A percentile compares a stretch with the other conserved stretches of the same genome.
These are phyloP conservation scores for Orbilia oligospora DNA, from an alignment of 2,329 filamentous ascomycete genomes.

Conservation along the genomic window DNA sequence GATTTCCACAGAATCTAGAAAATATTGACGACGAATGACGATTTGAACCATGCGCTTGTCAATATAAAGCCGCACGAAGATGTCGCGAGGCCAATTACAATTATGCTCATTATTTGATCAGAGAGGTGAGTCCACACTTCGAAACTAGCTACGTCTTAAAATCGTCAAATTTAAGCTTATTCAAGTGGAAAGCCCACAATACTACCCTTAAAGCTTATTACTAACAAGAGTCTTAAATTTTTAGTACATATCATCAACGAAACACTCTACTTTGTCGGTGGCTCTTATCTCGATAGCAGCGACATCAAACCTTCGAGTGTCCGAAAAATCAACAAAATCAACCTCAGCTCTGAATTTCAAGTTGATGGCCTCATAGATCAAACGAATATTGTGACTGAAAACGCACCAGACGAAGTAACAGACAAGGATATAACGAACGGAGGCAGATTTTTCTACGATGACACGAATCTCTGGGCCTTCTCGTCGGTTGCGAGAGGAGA, in stretches of 20 bases:
- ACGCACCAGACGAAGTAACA: slow-evolving; percentile 29
- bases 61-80: background rate
- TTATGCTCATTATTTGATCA: slow-evolving; percentile 33
- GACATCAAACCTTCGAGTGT: slow-evolving; percentile 21
- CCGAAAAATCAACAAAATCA: slow-evolving; percentile 34
- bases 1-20: background rate
- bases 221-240: background rate
- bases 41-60: background rate
- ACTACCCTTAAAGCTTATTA: background rate
- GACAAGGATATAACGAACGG: slow-evolving; percentile 19
- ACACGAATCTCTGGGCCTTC: slow-evolving; percentile 27
- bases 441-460: slow-evolving; percentile 32
- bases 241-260: slow-evolving; percentile 33
- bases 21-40: background rate
- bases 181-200: background rate
- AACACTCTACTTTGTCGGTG: slow-evolving; percentile 32
- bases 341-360: slow-evolving; percentile 5
- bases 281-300: slow-evolving; percentile 25
- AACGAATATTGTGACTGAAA: slow-evolving; percentile 22
- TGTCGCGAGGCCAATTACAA: slow-evolving; percentile 3
- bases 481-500: slow-evolving; percentile 16
- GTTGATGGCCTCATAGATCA: slow-evolving; percentile 26
- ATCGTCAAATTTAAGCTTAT: slow-evolving; percentile 4
- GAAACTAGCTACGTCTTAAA: no score
- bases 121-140: slow-evolving; percentile 9